A percentile compares a stretch with the other conserved stretches of the same genome.
Conservation (phyloP, 441 rosid genomes). For the Populus hybrid region DNA sequence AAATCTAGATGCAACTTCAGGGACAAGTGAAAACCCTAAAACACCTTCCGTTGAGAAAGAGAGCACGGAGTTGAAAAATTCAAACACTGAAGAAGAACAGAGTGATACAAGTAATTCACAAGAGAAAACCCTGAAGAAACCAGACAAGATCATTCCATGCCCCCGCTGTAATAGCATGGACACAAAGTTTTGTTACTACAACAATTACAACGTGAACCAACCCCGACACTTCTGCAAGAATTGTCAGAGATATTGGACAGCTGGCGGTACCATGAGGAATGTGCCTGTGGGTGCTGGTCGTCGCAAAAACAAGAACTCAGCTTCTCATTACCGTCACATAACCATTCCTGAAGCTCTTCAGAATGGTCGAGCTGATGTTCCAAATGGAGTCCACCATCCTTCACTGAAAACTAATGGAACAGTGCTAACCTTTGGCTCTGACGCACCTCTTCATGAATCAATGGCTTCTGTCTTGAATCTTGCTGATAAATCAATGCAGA, state of each 20-base stretch:
- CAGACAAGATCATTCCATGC: conserved; percentile 65
- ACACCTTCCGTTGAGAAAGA: conserved; percentile 24
- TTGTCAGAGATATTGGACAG: conserved; percentile 81
- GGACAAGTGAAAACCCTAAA: conserved; percentile 30
- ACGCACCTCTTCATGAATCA: conserved; percentile 71
- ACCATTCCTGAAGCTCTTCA: conserved; percentile 55
- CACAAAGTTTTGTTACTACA: conserved; percentile 69
- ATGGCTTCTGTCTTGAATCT: conserved; percentile 76
- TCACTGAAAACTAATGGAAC: conserved; percentile 48
- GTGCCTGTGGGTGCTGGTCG: conserved; percentile 37
- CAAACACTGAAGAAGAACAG: conserved; percentile 34
- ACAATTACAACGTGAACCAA: conserved; percentile 69
- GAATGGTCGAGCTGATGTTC: conserved; percentile 38
- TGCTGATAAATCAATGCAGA: conserved; percentile 56
- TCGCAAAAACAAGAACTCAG: conserved; percentile 43
- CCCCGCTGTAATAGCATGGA: conserved; percentile 71
- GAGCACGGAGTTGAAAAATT: conserved; percentile 21
- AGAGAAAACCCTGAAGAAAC: conserved; percentile 51
- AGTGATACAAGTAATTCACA: conserved; percentile 40
- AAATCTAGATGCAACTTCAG: conserved; percentile 37
- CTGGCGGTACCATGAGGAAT: conserved; percentile 73
- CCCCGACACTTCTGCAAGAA: conserved; percentile 76
- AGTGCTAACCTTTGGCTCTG: conserved; percentile 71
- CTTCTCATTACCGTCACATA: conserved; percentile 46
- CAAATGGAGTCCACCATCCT: conserved; percentile 56